Base-by-base conservation (phyloP, 2,329 filamentous ascomycete genomes). In the Trichophyton simii region DNA sequence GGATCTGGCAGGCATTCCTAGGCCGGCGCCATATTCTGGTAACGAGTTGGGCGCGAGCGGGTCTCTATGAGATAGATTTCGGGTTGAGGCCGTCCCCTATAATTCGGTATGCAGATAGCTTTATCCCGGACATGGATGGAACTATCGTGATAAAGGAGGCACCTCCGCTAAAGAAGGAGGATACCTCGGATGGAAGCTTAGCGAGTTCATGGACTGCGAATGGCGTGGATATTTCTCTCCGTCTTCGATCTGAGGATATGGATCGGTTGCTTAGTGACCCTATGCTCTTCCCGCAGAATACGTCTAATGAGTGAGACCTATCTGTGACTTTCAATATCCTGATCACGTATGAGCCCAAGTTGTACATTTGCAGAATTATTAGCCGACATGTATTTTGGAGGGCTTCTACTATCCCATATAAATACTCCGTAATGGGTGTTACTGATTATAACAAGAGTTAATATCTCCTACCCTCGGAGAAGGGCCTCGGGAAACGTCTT, bases 1-100 rank as follows among this genome's bases (percentile, higher is more conserved):
- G 79, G 4, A 63, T 80, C 15, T 81, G 78, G 79, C 74, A 77
- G 62, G 74, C 66, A 0, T 80, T 80, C 60, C 61, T 79, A 5
- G 79, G 78, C 0, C 61, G 65, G 0, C 67, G 70, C 22, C 78
- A 80, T 66, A 64, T 73, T 0, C 63, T 80, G 2, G 73, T 76
- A 2, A 80, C 78, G 3, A 76, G 73, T 0, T 81, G 78, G 79
- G 70, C 72, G 25, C 78, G 42, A 72, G 79, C 11, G 25, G 36
- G 57, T 44, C 8, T 58, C 8, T 58, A 58, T 20, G 57, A 58
- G 8, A 36, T 58, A 9, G 72, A 77, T 11, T 80, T 80, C 64
- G 65, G 65, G 7, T 20, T 52, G 18, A n/a, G 20, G 4, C 28
- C 46, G 18, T 52, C 46, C 5, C 46, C 22, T 20, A 52, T 8